Evolutionary conservation across 208 protist species (phyloP).

Genomic region (Trypanosoma cruzi): DNA sequence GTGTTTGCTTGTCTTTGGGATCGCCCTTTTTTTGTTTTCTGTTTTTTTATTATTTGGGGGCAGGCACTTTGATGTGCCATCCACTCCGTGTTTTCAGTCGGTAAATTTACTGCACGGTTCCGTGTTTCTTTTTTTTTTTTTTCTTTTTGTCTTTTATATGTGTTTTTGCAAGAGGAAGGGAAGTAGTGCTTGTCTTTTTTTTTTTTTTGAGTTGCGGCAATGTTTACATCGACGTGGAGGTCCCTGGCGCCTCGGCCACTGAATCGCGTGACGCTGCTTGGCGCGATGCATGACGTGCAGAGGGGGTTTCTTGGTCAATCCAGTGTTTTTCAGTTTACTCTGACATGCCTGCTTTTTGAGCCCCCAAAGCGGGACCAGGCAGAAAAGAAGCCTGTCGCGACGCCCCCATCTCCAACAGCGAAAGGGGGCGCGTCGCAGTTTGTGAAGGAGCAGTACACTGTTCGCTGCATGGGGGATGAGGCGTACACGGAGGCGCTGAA

Average conservation of each 20-base stretch:
- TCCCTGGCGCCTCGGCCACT: slow-evolving; percentile 14
- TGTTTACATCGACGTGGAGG: slow-evolving; percentile 19
- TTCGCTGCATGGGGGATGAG: slow-evolving; percentile 37
- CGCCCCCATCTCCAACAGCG: not conserved
- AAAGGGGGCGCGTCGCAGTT: not conserved
- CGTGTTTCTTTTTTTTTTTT: too few relatives aligned
- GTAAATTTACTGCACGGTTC: too few relatives aligned
- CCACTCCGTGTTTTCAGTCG: too few relatives aligned
- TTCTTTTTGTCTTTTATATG: not conserved
- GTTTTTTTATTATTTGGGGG: too few relatives aligned
- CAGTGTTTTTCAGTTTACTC: slow-evolving; percentile 43
- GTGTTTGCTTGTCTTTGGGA: not conserved
- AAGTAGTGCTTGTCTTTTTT: not conserved
- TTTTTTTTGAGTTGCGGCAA: not conserved
- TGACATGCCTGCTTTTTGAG: slow-evolving; percentile 27
- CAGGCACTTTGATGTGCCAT: too few relatives aligned
- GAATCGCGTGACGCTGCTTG: slow-evolving; percentile 37
- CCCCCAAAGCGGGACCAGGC: not conserved
- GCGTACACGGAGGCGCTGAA: slow-evolving; percentile 30
- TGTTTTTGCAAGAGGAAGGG: not conserved
- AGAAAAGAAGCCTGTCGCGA: not conserved
- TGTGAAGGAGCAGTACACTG: slow-evolving; percentile 37
- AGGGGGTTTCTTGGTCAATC: slow-evolving; percentile 27
- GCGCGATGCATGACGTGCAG: slow-evolving; percentile 44
- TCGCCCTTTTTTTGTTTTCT: too few relatives aligned